phyloP scores from a whole-genome alignment of 495 filamentous ascomycete genomes.

The Hypoxylon lienhwacheense region DNA sequence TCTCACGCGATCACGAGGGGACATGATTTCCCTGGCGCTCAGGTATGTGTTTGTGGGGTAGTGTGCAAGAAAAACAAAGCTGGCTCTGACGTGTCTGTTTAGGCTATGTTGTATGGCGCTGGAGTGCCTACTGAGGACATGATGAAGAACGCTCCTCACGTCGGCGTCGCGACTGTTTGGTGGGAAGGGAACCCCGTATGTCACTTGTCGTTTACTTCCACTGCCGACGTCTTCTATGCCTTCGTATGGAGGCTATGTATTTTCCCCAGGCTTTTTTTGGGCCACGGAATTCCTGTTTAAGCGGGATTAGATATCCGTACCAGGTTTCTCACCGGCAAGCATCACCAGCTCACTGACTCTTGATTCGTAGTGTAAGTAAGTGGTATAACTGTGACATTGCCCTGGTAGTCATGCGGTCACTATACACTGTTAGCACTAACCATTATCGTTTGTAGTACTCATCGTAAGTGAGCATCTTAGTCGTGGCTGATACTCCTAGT shows the following conservation, averaged over 20 bases:
- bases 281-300: no score
- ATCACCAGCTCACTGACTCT: constrained; percentile 6
- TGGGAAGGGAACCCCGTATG: constrained; percentile 89
- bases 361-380: constrained; percentile 51
- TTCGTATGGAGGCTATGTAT: not conserved
- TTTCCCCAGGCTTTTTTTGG: not conserved
- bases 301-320: no score
- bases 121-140: constrained; percentile 80
- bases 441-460: constrained; percentile 44
- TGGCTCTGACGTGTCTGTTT: constrained; percentile 9
- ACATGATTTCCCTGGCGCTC: constrained; percentile 92
- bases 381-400: constrained; percentile 7
- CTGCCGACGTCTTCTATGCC: constrained; percentile 1
- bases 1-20: constrained; percentile 54
- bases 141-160: constrained; percentile 90
- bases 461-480: constrained; percentile 43
- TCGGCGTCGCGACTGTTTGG: constrained; percentile 89
- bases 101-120: constrained; percentile 96
- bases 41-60: constrained; percentile 55
- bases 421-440: not conserved
- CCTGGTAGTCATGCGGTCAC: constrained; percentile 5
- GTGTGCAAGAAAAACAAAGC: not conserved
- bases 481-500: not conserved
- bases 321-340: no score
- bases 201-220: constrained; percentile 25